Percentiles rank a stretch among this genome's conserved stretches.
These are phyloP conservation scores for Cercis canadensis DNA, from an alignment of 306 rosid genomes.

Conservation along the genomic window DNA sequence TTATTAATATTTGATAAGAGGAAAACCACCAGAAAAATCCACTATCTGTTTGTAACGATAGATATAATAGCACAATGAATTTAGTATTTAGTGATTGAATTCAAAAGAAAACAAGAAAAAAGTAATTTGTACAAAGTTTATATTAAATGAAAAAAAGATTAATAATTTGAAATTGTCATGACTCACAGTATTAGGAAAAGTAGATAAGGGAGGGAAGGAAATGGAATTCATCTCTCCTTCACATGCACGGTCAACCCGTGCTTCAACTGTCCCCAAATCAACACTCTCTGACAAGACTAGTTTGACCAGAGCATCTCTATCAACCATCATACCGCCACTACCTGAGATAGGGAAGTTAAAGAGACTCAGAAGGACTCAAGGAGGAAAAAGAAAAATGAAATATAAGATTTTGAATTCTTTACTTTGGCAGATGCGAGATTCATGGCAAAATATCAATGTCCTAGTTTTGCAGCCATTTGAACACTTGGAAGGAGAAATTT, in stretches of 20 bases:
- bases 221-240: conserved; percentile 29
- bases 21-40: background rate
- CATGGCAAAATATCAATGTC: conserved; percentile 36
- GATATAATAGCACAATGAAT: background rate
- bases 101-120: background rate
- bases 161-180: background rate
- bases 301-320: conserved; percentile 33
- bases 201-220: conserved; percentile 14
- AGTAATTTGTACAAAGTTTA: background rate
- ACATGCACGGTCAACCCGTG: conserved; percentile 30
- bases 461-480: conserved; percentile 14
- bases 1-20: conserved; percentile 6
- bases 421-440: conserved; percentile 32
- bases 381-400: background rate
- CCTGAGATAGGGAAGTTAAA: conserved; percentile 12
- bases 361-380: conserved; percentile 5
- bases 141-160: background rate
- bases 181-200: conserved; percentile 46
- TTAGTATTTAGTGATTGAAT: background rate
- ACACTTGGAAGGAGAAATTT: conserved; percentile 32
- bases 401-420: background rate
- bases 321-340: conserved; percentile 25
- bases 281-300: conserved; percentile 35
- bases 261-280: conserved; percentile 30
- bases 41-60: background rate